Base-by-base conservation (phyloP, 2,329 filamentous ascomycete genomes). In the Dothideomycetidae sp. region DNA sequence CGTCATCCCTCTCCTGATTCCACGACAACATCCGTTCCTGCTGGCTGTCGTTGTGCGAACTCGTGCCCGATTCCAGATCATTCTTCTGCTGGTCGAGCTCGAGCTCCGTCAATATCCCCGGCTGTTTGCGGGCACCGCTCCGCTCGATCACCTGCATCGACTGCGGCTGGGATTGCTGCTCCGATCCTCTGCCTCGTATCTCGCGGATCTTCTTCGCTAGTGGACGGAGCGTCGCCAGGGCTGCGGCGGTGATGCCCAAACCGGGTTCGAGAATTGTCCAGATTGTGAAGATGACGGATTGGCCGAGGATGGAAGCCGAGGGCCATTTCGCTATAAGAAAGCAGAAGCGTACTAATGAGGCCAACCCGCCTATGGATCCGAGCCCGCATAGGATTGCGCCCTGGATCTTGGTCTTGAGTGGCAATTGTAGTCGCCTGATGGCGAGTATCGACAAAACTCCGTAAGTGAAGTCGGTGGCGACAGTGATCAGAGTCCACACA, bases 201-300 rank as follows among this genome's bases (percentile, higher is more conserved):
- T n/a, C n/a, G n/a, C n/a, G n/a, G n/a, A n/a, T n/a, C n/a, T n/a
- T n/a, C n/a, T 21, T 38, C 29, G 16, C 52, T 5, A 59, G 42
- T 2, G 56, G 54, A 12, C 53, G 48, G 17, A 57, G 40, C 1
- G 54, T 52, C 5, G 53, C 51, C 7, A 55, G 40, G 3, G 51
- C 53, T 3, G 53, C 51, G 13, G 56, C 55, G 10, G 47, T 47
- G 9, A 57, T 53, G 13, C 52, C 54, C 5, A 58, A 42, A n/a
- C 54, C 54, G n/a, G 48, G 48, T 40, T 60, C 57, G 23, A 52
- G 41, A 29, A 48, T 47, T 2, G 50, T 51, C 47, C 50, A 52
- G 26, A 55, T 47, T 14, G 46, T 46, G 10, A 53, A 42, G 17
- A 47, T 41, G 18, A 48, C 37, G 10, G 46, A 42, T 3, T 44